phyloP scores from a whole-genome alignment of 2,329 filamentous ascomycete genomes.

The Microascus cirrosus region DNA sequence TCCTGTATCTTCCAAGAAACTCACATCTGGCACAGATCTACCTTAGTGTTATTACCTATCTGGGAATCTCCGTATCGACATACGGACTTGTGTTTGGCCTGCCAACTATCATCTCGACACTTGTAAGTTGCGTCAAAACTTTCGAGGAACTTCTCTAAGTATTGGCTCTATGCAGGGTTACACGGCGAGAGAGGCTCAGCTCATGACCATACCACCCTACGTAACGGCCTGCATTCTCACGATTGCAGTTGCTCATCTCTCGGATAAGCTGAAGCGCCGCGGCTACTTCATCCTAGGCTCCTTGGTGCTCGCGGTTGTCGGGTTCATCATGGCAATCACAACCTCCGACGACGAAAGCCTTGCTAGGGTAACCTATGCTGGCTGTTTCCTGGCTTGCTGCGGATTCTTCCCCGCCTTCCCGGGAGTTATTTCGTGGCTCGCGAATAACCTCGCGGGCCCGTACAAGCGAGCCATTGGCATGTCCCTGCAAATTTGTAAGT shows the following conservation, averaged over 20 bases:
- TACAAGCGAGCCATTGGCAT: slow-evolving; percentile 6
- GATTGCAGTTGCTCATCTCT: slow-evolving; percentile 5
- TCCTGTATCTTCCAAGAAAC: slow-evolving; percentile 61
- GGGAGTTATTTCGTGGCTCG: slow-evolving; percentile 6
- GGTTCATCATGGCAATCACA: slow-evolving; percentile 51
- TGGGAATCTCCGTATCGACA: slow-evolving; percentile 6
- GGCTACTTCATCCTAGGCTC: slow-evolving; percentile 5
- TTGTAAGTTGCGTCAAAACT: background rate
- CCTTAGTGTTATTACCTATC: slow-evolving; percentile 4
- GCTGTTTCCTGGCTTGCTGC: slow-evolving; percentile 6
- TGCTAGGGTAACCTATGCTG: slow-evolving; percentile 23
- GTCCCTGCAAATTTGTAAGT: slow-evolving; percentile 6
- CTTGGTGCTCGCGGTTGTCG: slow-evolving; percentile 2
- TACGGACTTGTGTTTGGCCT: slow-evolving; percentile 7
- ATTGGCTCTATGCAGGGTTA: slow-evolving; percentile 17
- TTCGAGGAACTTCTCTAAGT: background rate
- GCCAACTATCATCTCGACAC: slow-evolving; percentile 6
- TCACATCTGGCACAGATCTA: slow-evolving; percentile 4
- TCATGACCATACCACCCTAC: slow-evolving; percentile 2
- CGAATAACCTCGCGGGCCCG: slow-evolving; percentile 5
- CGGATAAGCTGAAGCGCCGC: slow-evolving; percentile 6
- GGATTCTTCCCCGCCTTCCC: slow-evolving; percentile 7
- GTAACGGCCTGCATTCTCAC: slow-evolving; percentile 5
- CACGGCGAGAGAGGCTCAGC: slow-evolving; percentile 11
- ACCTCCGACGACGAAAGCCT: slow-evolving; percentile 32